Conservation (phyloP, 345 rosid genomes). For the Sonneratia caseolaris region DNA sequence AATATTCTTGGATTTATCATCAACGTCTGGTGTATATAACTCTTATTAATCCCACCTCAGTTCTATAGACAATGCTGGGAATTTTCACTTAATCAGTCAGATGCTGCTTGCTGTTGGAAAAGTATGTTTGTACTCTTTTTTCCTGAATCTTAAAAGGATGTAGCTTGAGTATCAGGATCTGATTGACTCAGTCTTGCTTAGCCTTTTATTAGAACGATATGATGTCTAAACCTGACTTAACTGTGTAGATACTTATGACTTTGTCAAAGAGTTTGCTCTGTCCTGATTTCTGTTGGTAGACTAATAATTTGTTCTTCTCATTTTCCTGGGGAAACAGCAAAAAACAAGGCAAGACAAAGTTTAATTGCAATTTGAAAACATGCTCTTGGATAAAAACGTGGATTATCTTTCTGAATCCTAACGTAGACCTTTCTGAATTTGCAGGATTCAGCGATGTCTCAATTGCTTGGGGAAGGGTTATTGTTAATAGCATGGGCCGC, state of each 20-base stretch:
- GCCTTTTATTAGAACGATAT: too few species aligned
- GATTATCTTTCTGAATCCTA: neutral
- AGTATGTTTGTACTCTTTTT: too few species aligned
- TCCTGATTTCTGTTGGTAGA: too few species aligned
- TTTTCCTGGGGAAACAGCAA: neutral
- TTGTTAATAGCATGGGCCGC: constrained; percentile 12
- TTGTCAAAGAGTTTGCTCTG: neutral
- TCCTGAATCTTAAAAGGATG: too few species aligned
- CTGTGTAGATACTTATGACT: neutral
- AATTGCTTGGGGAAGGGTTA: constrained; percentile 67
- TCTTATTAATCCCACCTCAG: neutral
- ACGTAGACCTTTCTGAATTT: neutral
- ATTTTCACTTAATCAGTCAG: too few species aligned
- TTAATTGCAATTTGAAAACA: neutral
- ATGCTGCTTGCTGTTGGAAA: too few species aligned
- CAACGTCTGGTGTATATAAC: too few species aligned
- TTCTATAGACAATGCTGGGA: too few species aligned
- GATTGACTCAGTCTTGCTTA: too few species aligned
- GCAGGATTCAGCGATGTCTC: constrained; percentile 72
- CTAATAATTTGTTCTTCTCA: neutral
- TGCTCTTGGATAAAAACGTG: neutral
- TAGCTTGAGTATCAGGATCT: too few species aligned
- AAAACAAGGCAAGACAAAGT: neutral
- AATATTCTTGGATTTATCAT: neutral
- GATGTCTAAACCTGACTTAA: neutral